Conservation (phyloP, 2,329 filamentous ascomycete genomes). For the Exophiala phaeomuriformis region DNA sequence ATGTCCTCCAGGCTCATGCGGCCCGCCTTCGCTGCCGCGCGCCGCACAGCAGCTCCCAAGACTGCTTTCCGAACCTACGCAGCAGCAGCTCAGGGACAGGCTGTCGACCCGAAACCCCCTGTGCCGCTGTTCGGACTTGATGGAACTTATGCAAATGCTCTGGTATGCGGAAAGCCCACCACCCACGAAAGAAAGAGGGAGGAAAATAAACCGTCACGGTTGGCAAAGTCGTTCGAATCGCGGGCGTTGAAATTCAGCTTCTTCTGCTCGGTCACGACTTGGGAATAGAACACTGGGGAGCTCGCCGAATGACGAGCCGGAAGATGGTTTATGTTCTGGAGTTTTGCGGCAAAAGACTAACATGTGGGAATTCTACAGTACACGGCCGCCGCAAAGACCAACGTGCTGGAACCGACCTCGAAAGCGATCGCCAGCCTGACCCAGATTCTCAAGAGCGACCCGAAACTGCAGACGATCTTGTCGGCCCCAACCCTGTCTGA, state of each 20-base stretch:
- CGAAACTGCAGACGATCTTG: conserved; percentile 71
- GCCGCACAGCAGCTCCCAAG: conserved; percentile 53
- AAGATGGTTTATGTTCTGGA: background rate
- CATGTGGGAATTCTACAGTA: conserved; percentile 53
- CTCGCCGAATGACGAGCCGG: background rate
- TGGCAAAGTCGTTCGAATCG: no score
- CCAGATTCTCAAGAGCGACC: conserved; percentile 69
- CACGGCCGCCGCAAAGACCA: conserved; percentile 86
- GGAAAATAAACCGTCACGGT: no score
- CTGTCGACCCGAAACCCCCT: conserved; percentile 66
- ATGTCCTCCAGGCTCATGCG: conserved; percentile 27
- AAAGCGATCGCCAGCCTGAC: conserved; percentile 67
- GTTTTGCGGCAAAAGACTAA: background rate
- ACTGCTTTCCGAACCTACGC: conserved; percentile 69
- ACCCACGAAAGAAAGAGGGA: no score
- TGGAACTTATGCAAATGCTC: conserved; percentile 94
- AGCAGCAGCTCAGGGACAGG: conserved; percentile 42
- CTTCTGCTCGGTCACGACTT: no score
- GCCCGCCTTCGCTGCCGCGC: conserved; percentile 48
- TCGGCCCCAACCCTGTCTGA: conserved; percentile 68
- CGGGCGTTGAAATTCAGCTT: no score
- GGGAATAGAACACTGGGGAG: no score
- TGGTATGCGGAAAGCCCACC: conserved; percentile 58
- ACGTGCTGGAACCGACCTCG: conserved; percentile 75
- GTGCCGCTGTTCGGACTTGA: conserved; percentile 90